Evolutionary conservation across 2,329 filamentous ascomycete genomes (phyloP).

Genomic region (Plectosphaerella sp.): DNA sequence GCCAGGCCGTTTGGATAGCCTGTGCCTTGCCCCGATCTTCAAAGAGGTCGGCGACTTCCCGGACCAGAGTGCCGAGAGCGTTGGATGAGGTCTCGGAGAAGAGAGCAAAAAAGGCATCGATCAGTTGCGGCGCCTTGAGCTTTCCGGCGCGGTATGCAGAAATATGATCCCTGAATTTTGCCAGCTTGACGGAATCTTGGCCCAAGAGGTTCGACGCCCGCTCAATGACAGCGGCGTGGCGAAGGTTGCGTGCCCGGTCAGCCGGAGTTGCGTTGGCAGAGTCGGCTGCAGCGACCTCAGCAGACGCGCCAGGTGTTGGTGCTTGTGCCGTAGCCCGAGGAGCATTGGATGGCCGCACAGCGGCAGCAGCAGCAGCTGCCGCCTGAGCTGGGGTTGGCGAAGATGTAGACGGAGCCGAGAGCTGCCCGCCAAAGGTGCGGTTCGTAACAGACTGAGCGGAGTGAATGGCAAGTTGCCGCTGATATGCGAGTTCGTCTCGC

Average conservation of each 20-base stretch:
- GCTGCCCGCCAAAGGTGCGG: slow-evolving; percentile 79
- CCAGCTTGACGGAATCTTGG: slow-evolving; percentile 71
- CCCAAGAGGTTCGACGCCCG: slow-evolving; percentile 77
- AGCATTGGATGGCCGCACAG: slow-evolving; percentile 3
- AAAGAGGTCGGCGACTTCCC: slow-evolving; percentile 89
- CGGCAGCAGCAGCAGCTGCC: background rate
- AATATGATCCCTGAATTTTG: slow-evolving; percentile 73
- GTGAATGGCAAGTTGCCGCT: slow-evolving; percentile 87
- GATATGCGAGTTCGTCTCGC: slow-evolving; percentile 85
- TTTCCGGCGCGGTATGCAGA: slow-evolving; percentile 69
- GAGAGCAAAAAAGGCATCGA: slow-evolving; percentile 82
- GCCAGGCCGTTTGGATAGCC: slow-evolving; percentile 77
- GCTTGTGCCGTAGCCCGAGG: background rate
- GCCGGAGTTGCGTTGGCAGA: slow-evolving; percentile 59
- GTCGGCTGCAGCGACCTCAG: slow-evolving; percentile 49
- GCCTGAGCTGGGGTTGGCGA: slow-evolving; percentile 19
- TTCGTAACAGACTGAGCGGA: slow-evolving; percentile 76
- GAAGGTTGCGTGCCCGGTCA: slow-evolving; percentile 74
- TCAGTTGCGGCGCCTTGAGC: slow-evolving; percentile 70
- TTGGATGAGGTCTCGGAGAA: slow-evolving; percentile 74
- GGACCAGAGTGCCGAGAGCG: slow-evolving; percentile 82
- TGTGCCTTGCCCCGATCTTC: slow-evolving; percentile 75
- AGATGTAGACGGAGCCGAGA: slow-evolving; percentile 52
- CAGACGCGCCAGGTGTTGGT: slow-evolving; percentile 18
- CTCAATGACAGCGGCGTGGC: slow-evolving; percentile 81